Base-by-base conservation (phyloP, 2,329 filamentous ascomycete species). In the Emergomyces orientalis region DNA sequence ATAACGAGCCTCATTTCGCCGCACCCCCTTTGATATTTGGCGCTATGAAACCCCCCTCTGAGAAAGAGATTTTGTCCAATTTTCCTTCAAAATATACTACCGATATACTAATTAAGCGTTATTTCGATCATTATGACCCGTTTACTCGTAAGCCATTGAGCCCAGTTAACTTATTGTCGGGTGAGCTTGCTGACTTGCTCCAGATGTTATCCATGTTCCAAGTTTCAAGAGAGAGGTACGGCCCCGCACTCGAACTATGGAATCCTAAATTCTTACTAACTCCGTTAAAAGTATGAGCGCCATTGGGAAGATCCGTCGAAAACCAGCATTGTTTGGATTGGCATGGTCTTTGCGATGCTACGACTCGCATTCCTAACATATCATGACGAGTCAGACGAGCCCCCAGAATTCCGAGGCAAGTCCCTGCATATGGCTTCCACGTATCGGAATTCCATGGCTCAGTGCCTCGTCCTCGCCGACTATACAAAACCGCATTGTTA, bases 81-180 rank as follows among this genome's bases (percentile, higher is more conserved):
- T 82, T 97, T 51, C 94, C 94, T 1, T 82, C 88, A 0, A 93
- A 91, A 71, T 86, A 89, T 45, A 88, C 86, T 30, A 88, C 94
- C n/a, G 86, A 96, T 70, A 87, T 90, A 30, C 81, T 97, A 22
- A 88, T 96, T 65, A 87, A 88, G 65, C 86, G 93, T 64, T 99
- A 95, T 72, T 97, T 97, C 79, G 93, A 93, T 72, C 93, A 89
- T 34, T 86, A 85, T 67, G 85, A 87, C 68, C 85, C 84, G 17
- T 81, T 82, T 34, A 82, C 84, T 59, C 82, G 78, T 80, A 71
- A 68, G 84, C 86, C 54, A 47, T 57, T 51, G 14, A 6, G 37
- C 13, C 65, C 63, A 6, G 62, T 54, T 17, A 39, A 63, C 3
- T 47, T 45, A 39, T 41, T 49, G 22, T 39, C 59, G 8, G 55